Percentiles rank a stretch among this genome's conserved stretches.
Conservation (phyloP, 768 basidiomycete genomes). For the Russula emetica region DNA sequence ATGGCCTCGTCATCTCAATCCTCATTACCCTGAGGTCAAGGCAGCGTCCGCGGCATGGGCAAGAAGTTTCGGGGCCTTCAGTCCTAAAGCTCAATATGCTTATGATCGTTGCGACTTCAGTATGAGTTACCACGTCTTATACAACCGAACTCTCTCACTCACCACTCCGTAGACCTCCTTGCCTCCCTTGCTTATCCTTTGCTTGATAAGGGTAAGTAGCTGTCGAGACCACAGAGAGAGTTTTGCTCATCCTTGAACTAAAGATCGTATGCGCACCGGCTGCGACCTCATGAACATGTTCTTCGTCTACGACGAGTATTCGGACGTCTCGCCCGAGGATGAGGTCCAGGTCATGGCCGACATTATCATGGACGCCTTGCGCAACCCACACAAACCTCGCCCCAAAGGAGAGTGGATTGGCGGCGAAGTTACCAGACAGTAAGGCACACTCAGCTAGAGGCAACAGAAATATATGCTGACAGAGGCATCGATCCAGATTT, state of each 20-base stretch:
- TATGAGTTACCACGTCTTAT: slow-evolving; percentile 6
- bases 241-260: not conserved
- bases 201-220: slow-evolving; percentile 22
- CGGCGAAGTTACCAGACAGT: slow-evolving; percentile 30
- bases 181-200: slow-evolving; percentile 31
- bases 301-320: slow-evolving; percentile 32
- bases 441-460: slow-evolving; percentile 10
- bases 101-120: slow-evolving; percentile 32
- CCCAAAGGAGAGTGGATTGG: slow-evolving; percentile 28
- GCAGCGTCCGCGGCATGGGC: slow-evolving; percentile 29
- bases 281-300: slow-evolving; percentile 33
- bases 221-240: not conserved
- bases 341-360: slow-evolving; percentile 26
- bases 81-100: slow-evolving; percentile 27
- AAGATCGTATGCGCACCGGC: slow-evolving; percentile 27
- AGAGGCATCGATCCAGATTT: slow-evolving; percentile 20
- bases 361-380: slow-evolving; percentile 30
- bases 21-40: slow-evolving; percentile 28
- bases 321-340: slow-evolving; percentile 27
- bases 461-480: not conserved
- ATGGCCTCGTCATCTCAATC: slow-evolving; percentile 30
- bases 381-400: slow-evolving; percentile 28
- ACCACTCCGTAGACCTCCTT: slow-evolving; percentile 25
- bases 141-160: not conserved
- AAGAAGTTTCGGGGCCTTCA: slow-evolving; percentile 30